phyloP scores from a whole-genome alignment of 2,329 filamentous ascomycete genomes.

The Alternaria arbusti region DNA sequence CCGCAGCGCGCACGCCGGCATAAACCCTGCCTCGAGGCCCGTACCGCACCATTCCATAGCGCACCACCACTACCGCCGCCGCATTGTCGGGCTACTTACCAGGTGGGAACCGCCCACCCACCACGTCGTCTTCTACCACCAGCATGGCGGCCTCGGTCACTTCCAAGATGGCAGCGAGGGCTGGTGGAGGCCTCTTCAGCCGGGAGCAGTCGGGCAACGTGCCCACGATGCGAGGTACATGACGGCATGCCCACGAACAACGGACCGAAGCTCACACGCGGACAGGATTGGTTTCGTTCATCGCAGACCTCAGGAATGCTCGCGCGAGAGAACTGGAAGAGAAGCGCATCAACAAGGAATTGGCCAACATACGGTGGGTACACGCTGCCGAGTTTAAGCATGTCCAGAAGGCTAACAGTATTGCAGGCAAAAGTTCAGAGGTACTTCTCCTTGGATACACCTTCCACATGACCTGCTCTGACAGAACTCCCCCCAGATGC shows the following conservation, averaged over 20 bases:
- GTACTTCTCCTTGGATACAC: conserved; percentile 41
- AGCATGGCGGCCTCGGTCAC: conserved; percentile 32
- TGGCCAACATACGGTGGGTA: conserved; percentile 88
- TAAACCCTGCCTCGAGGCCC: conserved; percentile 31
- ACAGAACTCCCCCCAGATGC: conserved; percentile 63
- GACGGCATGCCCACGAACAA: background rate
- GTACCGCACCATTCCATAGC: conserved; percentile 6
- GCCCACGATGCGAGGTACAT: conserved; percentile 50
- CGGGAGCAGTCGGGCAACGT: conserved; percentile 51
- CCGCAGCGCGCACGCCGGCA: conserved; percentile 28
- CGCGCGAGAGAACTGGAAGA: conserved; percentile 94
- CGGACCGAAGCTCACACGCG: conserved; percentile 18
- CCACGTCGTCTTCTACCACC: conserved; percentile 24
- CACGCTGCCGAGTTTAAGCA: conserved; percentile 8
- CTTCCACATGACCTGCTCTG: conserved; percentile 13
- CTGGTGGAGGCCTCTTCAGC: conserved; percentile 50
- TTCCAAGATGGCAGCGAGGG: conserved; percentile 47
- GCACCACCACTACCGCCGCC: conserved; percentile 19
- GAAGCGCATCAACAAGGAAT: conserved; percentile 99
- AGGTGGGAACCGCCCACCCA: conserved; percentile 43
- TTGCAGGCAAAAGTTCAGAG: conserved; percentile 88
- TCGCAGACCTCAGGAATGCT: conserved; percentile 93
- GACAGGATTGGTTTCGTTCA: conserved; percentile 90
- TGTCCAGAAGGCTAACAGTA: conserved; percentile 30
- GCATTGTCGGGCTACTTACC: conserved; percentile 36